Percentiles rank a stretch among this genome's conserved stretches.
phyloP scores from a whole-genome alignment of 139 green algal genomes.

The Closterium sp. region DNA sequence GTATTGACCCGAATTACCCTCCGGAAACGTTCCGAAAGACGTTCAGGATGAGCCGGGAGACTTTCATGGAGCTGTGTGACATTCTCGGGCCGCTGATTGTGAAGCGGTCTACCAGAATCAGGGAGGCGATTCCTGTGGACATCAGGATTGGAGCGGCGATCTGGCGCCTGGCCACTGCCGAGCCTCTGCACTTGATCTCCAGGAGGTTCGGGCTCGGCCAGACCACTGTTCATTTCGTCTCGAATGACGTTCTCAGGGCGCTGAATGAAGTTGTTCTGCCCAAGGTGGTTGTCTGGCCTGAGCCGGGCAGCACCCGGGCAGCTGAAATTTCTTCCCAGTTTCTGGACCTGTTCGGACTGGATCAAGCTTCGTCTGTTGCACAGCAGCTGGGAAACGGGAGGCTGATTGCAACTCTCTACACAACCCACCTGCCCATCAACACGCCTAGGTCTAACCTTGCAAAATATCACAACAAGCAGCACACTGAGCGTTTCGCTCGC shows the following conservation, averaged over 20 bases:
- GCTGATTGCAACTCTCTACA: slow-evolving; percentile 39
- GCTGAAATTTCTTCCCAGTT: slow-evolving; percentile 5
- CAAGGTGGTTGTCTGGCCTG: slow-evolving; percentile 38
- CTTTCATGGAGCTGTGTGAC: slow-evolving; percentile 26
- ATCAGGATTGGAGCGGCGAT: slow-evolving; percentile 12
- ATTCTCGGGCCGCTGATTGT: slow-evolving; percentile 7
- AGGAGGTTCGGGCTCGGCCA: slow-evolving; percentile 37
- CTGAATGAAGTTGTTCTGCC: slow-evolving; percentile 35
- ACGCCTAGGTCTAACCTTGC: slow-evolving; percentile 1
- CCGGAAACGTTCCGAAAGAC: slow-evolving; percentile 15
- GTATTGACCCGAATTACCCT: slow-evolving; percentile 25
- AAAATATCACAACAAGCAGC: slow-evolving; percentile 34
- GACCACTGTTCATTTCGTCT: slow-evolving; percentile 12
- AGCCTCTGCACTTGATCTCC: slow-evolving; percentile 2
- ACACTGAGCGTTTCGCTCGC: slow-evolving; percentile 11
- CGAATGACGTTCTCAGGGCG: slow-evolving; percentile 29
- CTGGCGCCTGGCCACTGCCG: slow-evolving; percentile 31
- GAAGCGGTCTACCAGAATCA: slow-evolving; percentile 17
- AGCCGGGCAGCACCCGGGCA: neutral
- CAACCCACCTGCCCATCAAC: slow-evolving; percentile 33
- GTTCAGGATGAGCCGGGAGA: slow-evolving; percentile 29
- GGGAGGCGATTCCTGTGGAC: slow-evolving; percentile 15
- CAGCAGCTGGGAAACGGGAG: neutral
- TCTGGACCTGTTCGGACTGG: slow-evolving; percentile 7
- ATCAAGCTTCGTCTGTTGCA: neutral